These are phyloP conservation scores for Biscutella laevigata DNA, from an alignment of 441 rosid genomes.

Conservation along the genomic window DNA sequence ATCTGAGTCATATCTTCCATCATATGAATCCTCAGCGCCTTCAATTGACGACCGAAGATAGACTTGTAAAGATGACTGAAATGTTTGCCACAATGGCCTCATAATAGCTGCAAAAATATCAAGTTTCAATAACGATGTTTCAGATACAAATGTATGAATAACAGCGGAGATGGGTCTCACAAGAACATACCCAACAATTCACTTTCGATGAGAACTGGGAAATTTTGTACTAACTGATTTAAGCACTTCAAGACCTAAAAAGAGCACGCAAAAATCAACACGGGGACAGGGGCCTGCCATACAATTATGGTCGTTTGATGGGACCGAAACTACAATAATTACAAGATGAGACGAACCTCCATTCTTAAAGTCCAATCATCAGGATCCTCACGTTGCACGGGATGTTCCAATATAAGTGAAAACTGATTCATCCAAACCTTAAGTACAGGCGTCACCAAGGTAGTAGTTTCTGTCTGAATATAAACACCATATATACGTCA, in stretches of 20 bases:
- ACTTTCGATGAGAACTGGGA: conserved; percentile 54
- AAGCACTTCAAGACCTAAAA: conserved; percentile 80
- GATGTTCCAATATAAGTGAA: conserved; percentile 54
- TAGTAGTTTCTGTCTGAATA: conserved; percentile 66
- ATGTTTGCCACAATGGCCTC: conserved; percentile 88
- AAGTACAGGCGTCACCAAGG: conserved; percentile 53
- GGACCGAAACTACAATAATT: conserved; percentile 4
- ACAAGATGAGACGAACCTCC: conserved; percentile 57
- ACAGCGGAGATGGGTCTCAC: not conserved
- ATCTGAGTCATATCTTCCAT: conserved; percentile 89
- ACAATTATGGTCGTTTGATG: not conserved
- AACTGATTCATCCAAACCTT: conserved; percentile 74
- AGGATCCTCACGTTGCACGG: conserved; percentile 79
- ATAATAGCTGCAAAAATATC: conserved; percentile 49
- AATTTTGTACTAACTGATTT: conserved; percentile 86
- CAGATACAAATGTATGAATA: conserved; percentile 10
- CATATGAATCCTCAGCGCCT: conserved; percentile 70
- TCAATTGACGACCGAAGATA: conserved; percentile 64
- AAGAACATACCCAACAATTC: conserved; percentile 60
- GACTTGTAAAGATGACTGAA: conserved; percentile 65
- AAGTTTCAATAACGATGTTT: conserved; percentile 5
- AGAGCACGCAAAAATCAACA: not conserved
- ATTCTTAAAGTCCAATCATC: conserved; percentile 89
- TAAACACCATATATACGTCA: conserved; percentile 27
- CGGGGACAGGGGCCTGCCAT: conserved; percentile 1